Evolutionary conservation across 2,329 filamentous ascomycete species (phyloP), one percentile per base, ranked within the genome.

Genomic region (Verticillium dahliae): DNA sequence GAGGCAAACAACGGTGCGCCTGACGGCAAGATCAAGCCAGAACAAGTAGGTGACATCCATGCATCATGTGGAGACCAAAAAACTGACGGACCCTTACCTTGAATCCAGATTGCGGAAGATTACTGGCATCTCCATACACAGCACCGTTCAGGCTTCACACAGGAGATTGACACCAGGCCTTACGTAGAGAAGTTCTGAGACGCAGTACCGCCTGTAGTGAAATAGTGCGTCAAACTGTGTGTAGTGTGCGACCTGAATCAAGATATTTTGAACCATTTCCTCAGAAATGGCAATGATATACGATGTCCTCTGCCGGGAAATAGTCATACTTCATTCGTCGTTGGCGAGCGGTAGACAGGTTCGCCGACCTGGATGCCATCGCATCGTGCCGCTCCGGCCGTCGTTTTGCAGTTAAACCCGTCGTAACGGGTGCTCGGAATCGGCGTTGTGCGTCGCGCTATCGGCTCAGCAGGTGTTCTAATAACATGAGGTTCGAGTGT

Each of bases 101-200:
- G 10, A 59, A n/a, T 38, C 18, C 56, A 94, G 87, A 96, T 96
- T 79, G 92, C 92, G 11, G 91, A 96, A 66, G 84, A 85, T 11
- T 96, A 96, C 70, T 96, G 91, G 91, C 80, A 88, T 71, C 72
- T 96, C 69, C 92, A 96, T 70, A 89, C 87, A 0, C 92, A 97
- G 77, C 90, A 88, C 37, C 83, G 85, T 67, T 91, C 89, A 6
- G 86, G 86, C 2, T 96, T 94, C 69, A 92, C 90, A 0, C 90
- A 91, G 70, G 91, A 96, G 76, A 74, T 96, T 67, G 92, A 96
- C 74, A 77, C 93, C 35, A 80, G 92, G 65, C 91, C 92, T 1
- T 92, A 85, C 73, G 80, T 92, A 59, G 92, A 96, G 80, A 96
- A 93, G 73, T 96, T 90, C 41, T 66, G 62, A 59, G 1, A 27